These are phyloP conservation scores for Geotrichum restrictum DNA, from an alignment of 1,139 yeast genomes.

Conservation along the genomic window DNA sequence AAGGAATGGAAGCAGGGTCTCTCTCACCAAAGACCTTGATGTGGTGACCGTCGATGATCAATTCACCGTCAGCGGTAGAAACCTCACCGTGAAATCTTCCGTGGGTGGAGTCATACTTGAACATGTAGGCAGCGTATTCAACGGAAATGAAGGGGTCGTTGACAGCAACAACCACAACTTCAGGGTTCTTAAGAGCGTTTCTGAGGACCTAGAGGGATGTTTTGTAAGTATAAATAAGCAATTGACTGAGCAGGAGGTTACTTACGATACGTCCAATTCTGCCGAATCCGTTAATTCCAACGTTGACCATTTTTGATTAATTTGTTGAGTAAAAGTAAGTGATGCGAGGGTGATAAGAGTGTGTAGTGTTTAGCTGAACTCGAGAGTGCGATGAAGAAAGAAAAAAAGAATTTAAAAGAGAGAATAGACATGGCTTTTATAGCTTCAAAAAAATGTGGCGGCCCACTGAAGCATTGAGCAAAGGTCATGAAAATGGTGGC, in stretches of 20 bases:
- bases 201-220: conserved; percentile 58
- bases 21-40: conserved; percentile 69
- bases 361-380: no score
- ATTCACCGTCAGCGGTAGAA: conserved; percentile 50
- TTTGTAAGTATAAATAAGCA: no score
- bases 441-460: no score
- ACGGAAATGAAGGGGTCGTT: conserved; percentile 81
- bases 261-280: conserved; percentile 72
- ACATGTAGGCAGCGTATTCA: conserved; percentile 83
- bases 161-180: conserved; percentile 72
- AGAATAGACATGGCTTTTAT: no score
- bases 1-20: conserved; percentile 76
- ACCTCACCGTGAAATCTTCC: conserved; percentile 72
- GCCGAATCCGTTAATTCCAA: conserved; percentile 89
- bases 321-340: no score
- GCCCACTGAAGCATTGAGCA: no score
- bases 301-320: conserved; percentile 31
- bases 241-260: neutral
- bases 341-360: no score
- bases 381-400: no score
- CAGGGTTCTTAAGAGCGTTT: conserved; percentile 66
- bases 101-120: conserved; percentile 86
- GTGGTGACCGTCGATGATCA: conserved; percentile 64
- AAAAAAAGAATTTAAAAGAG: no score
- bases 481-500: no score